These are phyloP conservation scores for Ogataea neopini DNA, from an alignment of 805 yeast species.

Conservation along the genomic window DNA sequence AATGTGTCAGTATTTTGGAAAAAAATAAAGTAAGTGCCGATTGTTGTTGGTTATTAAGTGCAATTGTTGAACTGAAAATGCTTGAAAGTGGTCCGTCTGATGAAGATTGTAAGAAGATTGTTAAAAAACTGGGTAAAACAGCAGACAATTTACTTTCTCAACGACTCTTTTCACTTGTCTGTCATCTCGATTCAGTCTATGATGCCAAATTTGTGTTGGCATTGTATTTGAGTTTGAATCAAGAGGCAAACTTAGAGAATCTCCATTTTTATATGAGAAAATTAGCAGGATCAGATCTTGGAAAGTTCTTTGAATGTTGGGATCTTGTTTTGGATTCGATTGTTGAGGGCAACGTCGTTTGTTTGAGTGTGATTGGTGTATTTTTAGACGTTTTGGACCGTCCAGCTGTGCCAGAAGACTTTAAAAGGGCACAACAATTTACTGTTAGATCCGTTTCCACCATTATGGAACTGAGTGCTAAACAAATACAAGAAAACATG, in stretches of 20 bases:
- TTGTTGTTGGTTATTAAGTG: conserved; percentile 19
- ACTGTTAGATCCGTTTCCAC: conserved; percentile 36
- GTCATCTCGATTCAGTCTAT: conserved; percentile 13
- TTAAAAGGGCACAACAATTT: conserved; percentile 15
- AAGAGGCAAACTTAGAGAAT: conserved; percentile 1
- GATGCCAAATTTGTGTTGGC: conserved; percentile 24
- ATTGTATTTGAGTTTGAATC: conserved; percentile 22
- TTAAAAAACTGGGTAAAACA: conserved; percentile 14
- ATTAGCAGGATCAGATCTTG: conserved; percentile 4
- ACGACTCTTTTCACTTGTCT: conserved; percentile 20
- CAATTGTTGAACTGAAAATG: conserved; percentile 13
- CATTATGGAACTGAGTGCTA: conserved; percentile 14
- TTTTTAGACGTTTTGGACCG: conserved; percentile 10
- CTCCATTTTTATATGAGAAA: conserved; percentile 12
- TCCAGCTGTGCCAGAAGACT: conserved; percentile 5
- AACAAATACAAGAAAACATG: conserved; percentile 4
- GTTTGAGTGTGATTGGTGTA: conserved; percentile 7
- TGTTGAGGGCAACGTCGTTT: neutral
- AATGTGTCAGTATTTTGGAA: neutral
- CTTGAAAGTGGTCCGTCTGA: conserved; percentile 1
- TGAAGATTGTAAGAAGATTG: conserved; percentile 9
- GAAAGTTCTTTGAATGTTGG: conserved; percentile 16
- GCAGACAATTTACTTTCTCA: conserved; percentile 9
- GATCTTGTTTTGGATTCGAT: conserved; percentile 2
- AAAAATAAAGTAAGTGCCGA: conserved; percentile 6